phyloP scores from a whole-genome alignment of 2,329 filamentous ascomycete species.

The Zalaria obscura region DNA sequence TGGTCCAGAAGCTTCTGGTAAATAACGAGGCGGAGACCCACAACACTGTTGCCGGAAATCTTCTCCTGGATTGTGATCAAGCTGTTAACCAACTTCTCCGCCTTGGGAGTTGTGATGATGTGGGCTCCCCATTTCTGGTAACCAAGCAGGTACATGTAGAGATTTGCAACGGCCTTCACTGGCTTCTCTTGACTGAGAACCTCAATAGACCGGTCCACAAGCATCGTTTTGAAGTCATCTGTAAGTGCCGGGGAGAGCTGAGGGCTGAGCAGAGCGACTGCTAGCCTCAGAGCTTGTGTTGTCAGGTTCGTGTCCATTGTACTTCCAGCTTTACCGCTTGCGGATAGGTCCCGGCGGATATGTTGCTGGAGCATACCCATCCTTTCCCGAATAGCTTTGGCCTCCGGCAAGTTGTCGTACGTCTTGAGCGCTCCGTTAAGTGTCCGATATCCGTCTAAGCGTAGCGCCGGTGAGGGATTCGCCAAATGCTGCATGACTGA shows the following conservation, averaged over 20 bases:
- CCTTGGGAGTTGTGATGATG: slow-evolving; percentile 58
- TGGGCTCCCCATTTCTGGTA: slow-evolving; percentile 65
- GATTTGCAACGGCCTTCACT: slow-evolving; percentile 65
- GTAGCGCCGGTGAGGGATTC: slow-evolving; percentile 54
- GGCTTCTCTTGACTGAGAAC: slow-evolving; percentile 53
- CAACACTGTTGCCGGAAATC: slow-evolving; percentile 65
- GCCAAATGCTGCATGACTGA: slow-evolving; percentile 72
- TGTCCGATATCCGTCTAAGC: slow-evolving; percentile 75
- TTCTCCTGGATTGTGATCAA: slow-evolving; percentile 61
- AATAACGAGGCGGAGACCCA: slow-evolving; percentile 61
- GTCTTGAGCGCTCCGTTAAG: slow-evolving; percentile 62
- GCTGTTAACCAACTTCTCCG: slow-evolving; percentile 54
- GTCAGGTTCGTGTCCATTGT: slow-evolving; percentile 55
- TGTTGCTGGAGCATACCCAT: slow-evolving; percentile 67
- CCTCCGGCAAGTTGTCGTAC: slow-evolving; percentile 69
- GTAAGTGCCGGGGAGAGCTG: slow-evolving; percentile 57
- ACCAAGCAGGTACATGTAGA: slow-evolving; percentile 67
- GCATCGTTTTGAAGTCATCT: slow-evolving; percentile 64
- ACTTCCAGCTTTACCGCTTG: slow-evolving; percentile 23
- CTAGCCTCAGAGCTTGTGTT: slow-evolving; percentile 63
- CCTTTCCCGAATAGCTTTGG: slow-evolving; percentile 57
- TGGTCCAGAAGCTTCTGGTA: slow-evolving; percentile 68
- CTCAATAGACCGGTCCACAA: slow-evolving; percentile 68
- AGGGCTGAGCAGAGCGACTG: slow-evolving; percentile 63
- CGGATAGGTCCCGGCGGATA: slow-evolving; percentile 65